These are phyloP conservation scores for Volvox africanus DNA, from an alignment of 139 green algal genomes.

Conservation along the genomic window DNA sequence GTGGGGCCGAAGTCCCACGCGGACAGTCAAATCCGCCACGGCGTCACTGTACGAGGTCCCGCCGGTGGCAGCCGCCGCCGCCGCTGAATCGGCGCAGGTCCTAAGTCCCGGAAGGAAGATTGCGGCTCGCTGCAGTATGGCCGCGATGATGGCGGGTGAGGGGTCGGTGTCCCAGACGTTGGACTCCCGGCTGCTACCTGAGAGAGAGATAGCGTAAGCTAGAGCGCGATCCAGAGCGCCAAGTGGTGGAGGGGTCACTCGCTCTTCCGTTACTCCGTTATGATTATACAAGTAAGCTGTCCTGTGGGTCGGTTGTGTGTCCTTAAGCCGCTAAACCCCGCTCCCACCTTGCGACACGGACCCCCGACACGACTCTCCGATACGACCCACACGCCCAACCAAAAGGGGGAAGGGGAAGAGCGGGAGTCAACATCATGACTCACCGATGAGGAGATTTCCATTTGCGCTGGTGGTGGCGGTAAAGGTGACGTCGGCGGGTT, in stretches of 20 bases:
- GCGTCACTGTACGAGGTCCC: neutral
- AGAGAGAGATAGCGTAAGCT: too few species aligned
- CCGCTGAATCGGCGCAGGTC: neutral
- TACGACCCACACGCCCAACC: too few species aligned
- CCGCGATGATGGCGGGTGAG: slow-evolving; percentile 54
- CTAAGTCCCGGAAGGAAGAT: slow-evolving; percentile 72
- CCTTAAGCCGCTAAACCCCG: too few species aligned
- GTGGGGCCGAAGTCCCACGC: slow-evolving; percentile 77
- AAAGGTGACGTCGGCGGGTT: slow-evolving; percentile 78
- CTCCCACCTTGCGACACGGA: too few species aligned
- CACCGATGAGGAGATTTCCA: slow-evolving; percentile 73
- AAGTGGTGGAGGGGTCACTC: too few species aligned
- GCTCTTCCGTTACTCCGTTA: too few species aligned
- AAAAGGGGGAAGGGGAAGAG: too few species aligned
- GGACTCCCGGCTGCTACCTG: slow-evolving; percentile 77
- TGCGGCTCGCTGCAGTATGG: slow-evolving; percentile 72
- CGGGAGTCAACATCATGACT: neutral
- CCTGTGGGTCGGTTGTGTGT: too few species aligned
- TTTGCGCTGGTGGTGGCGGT: slow-evolving; percentile 78
- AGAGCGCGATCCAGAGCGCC: too few species aligned
- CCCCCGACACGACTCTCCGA: too few species aligned
- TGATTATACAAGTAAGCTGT: too few species aligned
- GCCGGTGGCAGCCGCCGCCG: neutral
- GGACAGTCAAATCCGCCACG: slow-evolving; percentile 7
- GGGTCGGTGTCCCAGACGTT: slow-evolving; percentile 56